Percentiles rank a stretch among this genome's conserved stretches.
Conservation (phyloP, 2,329 filamentous ascomycete species). For the Colletotrichum sp. region DNA sequence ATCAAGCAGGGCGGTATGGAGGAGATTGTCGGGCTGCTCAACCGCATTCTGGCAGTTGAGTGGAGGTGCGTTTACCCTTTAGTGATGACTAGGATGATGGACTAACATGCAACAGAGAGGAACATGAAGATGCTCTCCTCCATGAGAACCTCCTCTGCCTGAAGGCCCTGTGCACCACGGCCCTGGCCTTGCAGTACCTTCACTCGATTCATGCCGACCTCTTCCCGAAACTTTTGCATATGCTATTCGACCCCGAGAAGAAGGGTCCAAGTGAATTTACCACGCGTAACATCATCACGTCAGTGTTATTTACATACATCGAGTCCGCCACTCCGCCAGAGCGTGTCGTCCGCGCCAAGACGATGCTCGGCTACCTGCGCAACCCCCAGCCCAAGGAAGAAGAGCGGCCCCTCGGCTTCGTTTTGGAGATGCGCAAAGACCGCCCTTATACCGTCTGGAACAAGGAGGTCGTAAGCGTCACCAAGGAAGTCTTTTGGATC, state of each 20-base stretch:
- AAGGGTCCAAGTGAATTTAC: conserved; percentile 97
- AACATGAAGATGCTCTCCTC: conserved; percentile 91
- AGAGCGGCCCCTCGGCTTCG: conserved; percentile 80
- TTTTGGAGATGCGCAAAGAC: conserved; percentile 85
- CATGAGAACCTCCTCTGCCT: conserved; percentile 93
- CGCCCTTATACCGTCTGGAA: conserved; percentile 94
- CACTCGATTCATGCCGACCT: conserved; percentile 79
- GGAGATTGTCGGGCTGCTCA: conserved; percentile 83
- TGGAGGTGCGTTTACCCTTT: conserved; percentile 75
- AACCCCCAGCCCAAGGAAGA: conserved; percentile 80
- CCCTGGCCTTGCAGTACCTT: conserved; percentile 81
- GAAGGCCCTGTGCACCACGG: conserved; percentile 93
- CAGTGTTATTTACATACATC: conserved; percentile 87
- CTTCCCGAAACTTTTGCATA: conserved; percentile 83
- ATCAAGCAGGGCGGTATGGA: conserved; percentile 90
- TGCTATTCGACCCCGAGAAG: conserved; percentile 97
- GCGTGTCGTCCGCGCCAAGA: conserved; percentile 70
- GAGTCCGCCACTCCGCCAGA: conserved; percentile 67
- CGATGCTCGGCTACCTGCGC: conserved; percentile 79
- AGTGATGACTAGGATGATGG: not conserved
- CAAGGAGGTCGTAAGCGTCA: conserved; percentile 89
- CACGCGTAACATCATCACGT: conserved; percentile 88
- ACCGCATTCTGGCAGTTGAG: conserved; percentile 93
- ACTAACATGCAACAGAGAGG: conserved; percentile 67
- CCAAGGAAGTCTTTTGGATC: conserved; percentile 99